Base-by-base conservation (phyloP, 2,329 filamentous ascomycete species). In the Microsporum audouinii region DNA sequence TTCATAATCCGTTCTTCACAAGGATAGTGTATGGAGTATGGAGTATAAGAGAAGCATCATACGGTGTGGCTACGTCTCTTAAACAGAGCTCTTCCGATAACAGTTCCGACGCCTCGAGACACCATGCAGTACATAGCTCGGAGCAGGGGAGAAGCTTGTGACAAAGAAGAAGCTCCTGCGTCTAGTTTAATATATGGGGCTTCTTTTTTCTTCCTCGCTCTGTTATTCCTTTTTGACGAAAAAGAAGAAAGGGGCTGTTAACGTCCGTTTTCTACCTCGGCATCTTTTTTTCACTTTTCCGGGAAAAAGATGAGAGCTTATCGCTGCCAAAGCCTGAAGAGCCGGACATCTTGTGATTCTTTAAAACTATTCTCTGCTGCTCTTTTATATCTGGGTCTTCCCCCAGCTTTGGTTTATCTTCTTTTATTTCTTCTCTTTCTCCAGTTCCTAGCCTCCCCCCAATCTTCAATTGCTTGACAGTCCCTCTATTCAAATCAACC, bases 361-460 rank as follows among this genome's bases (percentile, higher is more conserved):
- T 23, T 12, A 47, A 14, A 36, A 45, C 51, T n/a, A 14, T 55
- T 55, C 8, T 17, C 10, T 55, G 33, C 14, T 34, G 2, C n/a
- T n/a, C 17, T 55, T 31, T 55, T 55, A 55, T 59, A 59, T 45
- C 45, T 59, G 27, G 57, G 34, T 14, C 79, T 43, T 82, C 80
- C 31, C 73, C 72, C 47, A 23, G 17, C 58, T 43, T 38, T 23
- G 43, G 17, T 39, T 7, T 33, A 17, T 34, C 51, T 2, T 33
- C 41, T 39, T 29, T 58, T 58, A 27, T 51, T 10, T 29, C 7
- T 51, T 51, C 14, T 51, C 31, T 10, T 51, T 45, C 53, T 33
- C 41, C 41, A 53, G 23, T 33, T 57, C 43, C 58, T 38, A 47
- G 36, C 45, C 45, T 38, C 49, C 33, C 33, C 49, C 17, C 60